Percentiles rank a stretch among this genome's conserved stretches.
Conservation (phyloP, 2,329 filamentous ascomycete genomes). For the Basipetospora chlamydospora region DNA sequence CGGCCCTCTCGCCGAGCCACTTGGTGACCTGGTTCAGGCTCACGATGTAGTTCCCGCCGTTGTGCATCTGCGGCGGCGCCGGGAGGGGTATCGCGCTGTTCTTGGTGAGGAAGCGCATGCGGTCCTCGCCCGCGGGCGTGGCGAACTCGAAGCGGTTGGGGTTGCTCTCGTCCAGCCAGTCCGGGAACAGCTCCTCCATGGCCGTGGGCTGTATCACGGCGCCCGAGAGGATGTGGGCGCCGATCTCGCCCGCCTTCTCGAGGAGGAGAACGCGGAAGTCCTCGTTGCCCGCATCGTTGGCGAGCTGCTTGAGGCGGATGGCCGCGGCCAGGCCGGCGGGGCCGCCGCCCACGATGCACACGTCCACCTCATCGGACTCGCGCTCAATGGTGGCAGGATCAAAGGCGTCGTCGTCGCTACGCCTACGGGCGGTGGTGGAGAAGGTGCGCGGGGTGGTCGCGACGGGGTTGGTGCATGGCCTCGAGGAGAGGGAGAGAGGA, state of each 20-base stretch:
- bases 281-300: constrained; percentile 87
- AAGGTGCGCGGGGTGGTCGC: constrained; percentile 18
- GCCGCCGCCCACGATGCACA: constrained; percentile 93
- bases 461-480: background rate
- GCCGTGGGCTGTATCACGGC: constrained; percentile 86
- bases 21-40: constrained; percentile 89
- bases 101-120: constrained; percentile 90
- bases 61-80: constrained; percentile 92
- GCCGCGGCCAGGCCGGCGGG: constrained; percentile 85
- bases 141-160: constrained; percentile 74
- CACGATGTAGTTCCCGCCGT: constrained; percentile 95
- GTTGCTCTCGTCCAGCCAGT: constrained; percentile 86
- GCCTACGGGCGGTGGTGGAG: constrained; percentile 17
- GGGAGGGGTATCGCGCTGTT: constrained; percentile 65
- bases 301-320: constrained; percentile 88
- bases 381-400: constrained; percentile 60
- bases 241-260: constrained; percentile 90
- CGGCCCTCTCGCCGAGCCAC: constrained; percentile 92
- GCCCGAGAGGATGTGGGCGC: constrained; percentile 88
- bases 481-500: background rate
- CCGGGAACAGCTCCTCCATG: constrained; percentile 77
- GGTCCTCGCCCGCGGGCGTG: constrained; percentile 69
- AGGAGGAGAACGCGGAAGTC: constrained; percentile 86
- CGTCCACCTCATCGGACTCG: constrained; percentile 86
- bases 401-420: constrained; percentile 31